Evolutionary conservation across 495 filamentous ascomycete genomes (phyloP).

Genomic region (Xeromyces bisporus): DNA sequence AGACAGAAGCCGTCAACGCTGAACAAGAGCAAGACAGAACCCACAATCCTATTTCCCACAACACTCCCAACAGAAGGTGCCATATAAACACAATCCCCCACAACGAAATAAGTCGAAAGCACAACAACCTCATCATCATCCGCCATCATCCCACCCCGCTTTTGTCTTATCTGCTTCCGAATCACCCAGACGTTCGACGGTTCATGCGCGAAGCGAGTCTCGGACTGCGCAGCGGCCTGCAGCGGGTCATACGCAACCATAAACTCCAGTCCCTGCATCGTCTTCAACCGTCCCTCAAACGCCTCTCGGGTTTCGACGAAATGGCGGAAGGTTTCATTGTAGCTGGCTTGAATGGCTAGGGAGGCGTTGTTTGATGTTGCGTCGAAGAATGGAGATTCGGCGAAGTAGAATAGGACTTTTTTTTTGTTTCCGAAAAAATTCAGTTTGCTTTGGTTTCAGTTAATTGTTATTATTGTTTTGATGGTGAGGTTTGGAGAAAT

Average conservation of each 20-base stretch:
- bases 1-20: too few species aligned
- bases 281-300: slow-evolving; percentile 60
- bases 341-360: slow-evolving; percentile 55
- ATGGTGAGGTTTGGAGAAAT: not conserved
- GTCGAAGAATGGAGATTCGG: slow-evolving; percentile 81
- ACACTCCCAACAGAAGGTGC: slow-evolving; percentile 69
- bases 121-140: slow-evolving; percentile 59
- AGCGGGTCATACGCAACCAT: slow-evolving; percentile 58
- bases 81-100: slow-evolving; percentile 78
- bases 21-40: slow-evolving; percentile 11
- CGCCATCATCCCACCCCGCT: slow-evolving; percentile 31
- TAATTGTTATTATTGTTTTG: not conserved
- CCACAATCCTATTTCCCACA: slow-evolving; percentile 56
- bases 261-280: slow-evolving; percentile 72
- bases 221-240: slow-evolving; percentile 43
- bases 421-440: not conserved
- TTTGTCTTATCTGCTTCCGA: slow-evolving; percentile 65
- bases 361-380: slow-evolving; percentile 72
- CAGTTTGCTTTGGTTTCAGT: not conserved
- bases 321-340: slow-evolving; percentile 49
- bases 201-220: slow-evolving; percentile 35
- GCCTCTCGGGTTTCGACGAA: slow-evolving; percentile 51
- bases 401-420: slow-evolving; percentile 74
- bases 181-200: slow-evolving; percentile 74
- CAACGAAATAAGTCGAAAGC: slow-evolving; percentile 64